phyloP scores from a whole-genome alignment of 2,329 filamentous ascomycete species.

The Apiospora malaysiana region DNA sequence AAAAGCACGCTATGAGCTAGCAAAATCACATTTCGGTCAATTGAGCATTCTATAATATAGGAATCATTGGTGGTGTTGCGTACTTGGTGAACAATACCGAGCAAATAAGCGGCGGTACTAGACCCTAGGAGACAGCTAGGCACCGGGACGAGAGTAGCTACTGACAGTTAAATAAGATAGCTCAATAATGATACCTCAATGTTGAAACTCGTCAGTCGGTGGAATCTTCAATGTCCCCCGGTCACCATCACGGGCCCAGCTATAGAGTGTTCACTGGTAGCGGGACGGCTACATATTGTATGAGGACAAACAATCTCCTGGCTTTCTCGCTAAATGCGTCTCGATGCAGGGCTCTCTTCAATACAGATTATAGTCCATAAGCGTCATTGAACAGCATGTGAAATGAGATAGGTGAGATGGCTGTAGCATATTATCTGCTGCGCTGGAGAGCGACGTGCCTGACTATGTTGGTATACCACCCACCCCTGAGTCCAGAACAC shows the following conservation, averaged over 20 bases:
- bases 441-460: neutral
- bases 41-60: neutral
- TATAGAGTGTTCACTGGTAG: neutral
- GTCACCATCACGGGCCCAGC: no score
- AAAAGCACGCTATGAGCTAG: neutral
- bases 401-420: neutral
- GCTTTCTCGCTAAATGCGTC: neutral
- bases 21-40: neutral
- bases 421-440: neutral
- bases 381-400: neutral
- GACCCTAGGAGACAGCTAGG: neutral
- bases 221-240: neutral
- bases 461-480: neutral
- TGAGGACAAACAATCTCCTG: neutral
- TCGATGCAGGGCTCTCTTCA: neutral
- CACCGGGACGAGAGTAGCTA: neutral
- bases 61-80: neutral
- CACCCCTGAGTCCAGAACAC: neutral
- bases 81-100: neutral
- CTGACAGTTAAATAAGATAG: neutral
- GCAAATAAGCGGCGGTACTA: neutral
- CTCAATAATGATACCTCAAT: neutral
- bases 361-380: neutral
- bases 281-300: neutral
- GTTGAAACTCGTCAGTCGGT: neutral